Base-by-base conservation (phyloP, 164 flowering plant species). In the Protea cynaroides region DNA sequence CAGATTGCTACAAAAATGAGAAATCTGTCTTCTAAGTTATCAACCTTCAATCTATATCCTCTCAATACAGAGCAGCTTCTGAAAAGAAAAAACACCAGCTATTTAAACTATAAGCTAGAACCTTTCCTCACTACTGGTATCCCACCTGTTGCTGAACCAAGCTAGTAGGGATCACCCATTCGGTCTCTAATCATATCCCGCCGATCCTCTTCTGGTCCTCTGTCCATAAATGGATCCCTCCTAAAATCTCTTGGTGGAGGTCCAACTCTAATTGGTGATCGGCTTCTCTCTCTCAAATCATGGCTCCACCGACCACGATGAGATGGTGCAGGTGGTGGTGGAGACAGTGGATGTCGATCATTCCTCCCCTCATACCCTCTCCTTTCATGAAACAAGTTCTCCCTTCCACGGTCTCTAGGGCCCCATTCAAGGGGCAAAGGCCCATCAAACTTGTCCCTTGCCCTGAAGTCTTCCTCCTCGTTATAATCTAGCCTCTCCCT, bases 191-290 rank as follows among this genome's bases (percentile, higher is more conserved):
- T 25, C 46, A 75, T 47, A 46, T 68, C 80, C 37, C 88, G 76
- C 0, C 85, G 75, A 61, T 77, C 83, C 55, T 79, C 88, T 60
- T 79, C 88, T 60, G 92, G 70, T 17, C 82, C 94, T 14, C 95
- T 69, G 8, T 75, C 83, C 74, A 77, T 51, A 71, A 67, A 86
- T 24, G 75, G 56, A 67, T 79, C 92, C 58, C 90, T 74, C 0
- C 75, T 81, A 50, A 74, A 80, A 24, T 82, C 91, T 71, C 73
- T 85, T 0, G 72, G 80, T 59, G 82, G 83, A 12, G 75, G 72
- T 14, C 71, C 84, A 49, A 80, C 80, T 71, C 88, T 81, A 5
- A 85, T 25, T 0, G 98, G 98, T 0, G 98, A 92, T 8, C 93
- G 74, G 73, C 96, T 92, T 70, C 96, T 78, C 71, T 82, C 91